phyloP scores from a whole-genome alignment of 495 filamentous ascomycete genomes.

The Astrocystis sublimbata region DNA sequence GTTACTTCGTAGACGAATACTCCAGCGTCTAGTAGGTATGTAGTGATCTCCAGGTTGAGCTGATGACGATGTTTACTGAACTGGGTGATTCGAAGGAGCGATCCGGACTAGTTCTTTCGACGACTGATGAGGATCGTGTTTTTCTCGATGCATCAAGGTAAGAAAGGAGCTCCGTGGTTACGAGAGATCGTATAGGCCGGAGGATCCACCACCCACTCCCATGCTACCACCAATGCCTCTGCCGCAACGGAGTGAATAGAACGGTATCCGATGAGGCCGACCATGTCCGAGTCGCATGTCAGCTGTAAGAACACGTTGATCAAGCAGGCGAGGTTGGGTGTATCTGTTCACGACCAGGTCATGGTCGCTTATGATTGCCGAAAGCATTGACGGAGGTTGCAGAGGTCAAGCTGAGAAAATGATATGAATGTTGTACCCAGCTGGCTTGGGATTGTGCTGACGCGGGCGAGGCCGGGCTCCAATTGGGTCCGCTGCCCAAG shows the following conservation, averaged over 20 bases:
- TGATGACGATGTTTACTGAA: not conserved
- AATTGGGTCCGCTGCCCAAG: conserved; percentile 23
- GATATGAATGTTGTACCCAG: conserved; percentile 37
- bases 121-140: not conserved
- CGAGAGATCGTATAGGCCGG: conserved; percentile 18
- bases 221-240: conserved; percentile 12
- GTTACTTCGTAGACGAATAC: conserved; percentile 4
- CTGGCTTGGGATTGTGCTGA: conserved; percentile 24
- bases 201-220: conserved; percentile 19
- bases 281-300: conserved; percentile 16
- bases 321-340: not conserved
- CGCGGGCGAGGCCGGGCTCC: conserved; percentile 10
- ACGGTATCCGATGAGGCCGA: not conserved
- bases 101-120: conserved; percentile 1
- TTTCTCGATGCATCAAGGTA: conserved; percentile 3
- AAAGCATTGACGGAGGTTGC: conserved; percentile 17
- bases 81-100: not conserved
- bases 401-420: conserved; percentile 25
- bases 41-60: not conserved
- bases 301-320: not conserved
- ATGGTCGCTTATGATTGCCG: conserved; percentile 7
- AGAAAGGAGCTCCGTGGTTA: conserved; percentile 15
- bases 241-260: conserved; percentile 13
- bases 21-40: not conserved
- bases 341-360: not conserved